Percentiles rank a stretch among this genome's conserved stretches.
These are phyloP conservation scores for Saccharomyces jurei DNA, from an alignment of 805 yeast species.

Conservation along the genomic window DNA sequence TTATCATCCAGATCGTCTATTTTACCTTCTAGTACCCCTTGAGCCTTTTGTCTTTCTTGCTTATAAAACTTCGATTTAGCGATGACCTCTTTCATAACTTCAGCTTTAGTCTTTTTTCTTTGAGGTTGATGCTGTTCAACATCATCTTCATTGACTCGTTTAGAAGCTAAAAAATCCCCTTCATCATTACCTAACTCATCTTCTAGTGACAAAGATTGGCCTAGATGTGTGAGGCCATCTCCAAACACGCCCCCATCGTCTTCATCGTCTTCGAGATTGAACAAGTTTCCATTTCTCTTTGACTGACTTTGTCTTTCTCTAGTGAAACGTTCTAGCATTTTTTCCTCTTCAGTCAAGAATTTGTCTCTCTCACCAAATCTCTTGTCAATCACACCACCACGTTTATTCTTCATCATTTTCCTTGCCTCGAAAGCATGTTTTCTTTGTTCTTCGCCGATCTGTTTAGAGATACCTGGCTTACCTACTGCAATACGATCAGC, in stretches of 20 bases:
- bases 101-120: constrained; percentile 71
- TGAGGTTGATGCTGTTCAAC: constrained; percentile 37
- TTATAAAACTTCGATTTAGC: constrained; percentile 75
- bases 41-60: constrained; percentile 63
- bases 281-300: constrained; percentile 50
- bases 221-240: constrained; percentile 65
- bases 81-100: constrained; percentile 78
- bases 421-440: constrained; percentile 55
- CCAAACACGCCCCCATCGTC: constrained; percentile 38
- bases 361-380: constrained; percentile 85
- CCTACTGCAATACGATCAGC: constrained; percentile 44
- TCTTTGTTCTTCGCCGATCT: constrained; percentile 59
- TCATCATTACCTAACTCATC: constrained; percentile 43
- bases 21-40: constrained; percentile 50
- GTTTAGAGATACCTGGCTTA: constrained; percentile 62
- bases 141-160: constrained; percentile 31
- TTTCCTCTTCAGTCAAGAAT: constrained; percentile 74
- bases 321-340: constrained; percentile 91
- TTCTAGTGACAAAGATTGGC: constrained; percentile 54
- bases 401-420: constrained; percentile 54
- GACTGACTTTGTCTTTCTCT: constrained; percentile 66
- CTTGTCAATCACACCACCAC: constrained; percentile 74
- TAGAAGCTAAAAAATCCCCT: constrained; percentile 22
- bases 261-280: constrained; percentile 66
- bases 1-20: constrained; percentile 65